Evolutionary conservation across 805 yeast genomes (phyloP).

Genomic region (Saccharomycodes ludwigii): DNA sequence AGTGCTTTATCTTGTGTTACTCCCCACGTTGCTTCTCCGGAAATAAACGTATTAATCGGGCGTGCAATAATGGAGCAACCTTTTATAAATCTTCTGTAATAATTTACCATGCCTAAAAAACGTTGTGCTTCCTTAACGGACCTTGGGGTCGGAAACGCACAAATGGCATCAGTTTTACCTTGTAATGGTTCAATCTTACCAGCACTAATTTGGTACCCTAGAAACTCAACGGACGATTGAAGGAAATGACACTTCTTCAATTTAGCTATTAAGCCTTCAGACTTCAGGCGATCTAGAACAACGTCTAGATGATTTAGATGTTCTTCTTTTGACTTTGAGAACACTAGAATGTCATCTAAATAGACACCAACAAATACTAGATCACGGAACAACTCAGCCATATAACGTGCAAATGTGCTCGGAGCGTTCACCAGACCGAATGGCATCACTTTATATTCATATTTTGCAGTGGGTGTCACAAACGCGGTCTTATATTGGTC

Average conservation of each 20-base stretch:
- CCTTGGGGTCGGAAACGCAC: constrained; percentile 5
- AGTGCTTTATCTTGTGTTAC: too few species aligned
- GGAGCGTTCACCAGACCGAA: constrained; percentile 12
- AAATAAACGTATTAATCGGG: constrained; percentile 7
- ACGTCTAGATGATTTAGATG: constrained; percentile 12
- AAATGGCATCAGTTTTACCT: constrained; percentile 10
- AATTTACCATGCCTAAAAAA: constrained; percentile 10
- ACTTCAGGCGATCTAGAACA: too few species aligned
- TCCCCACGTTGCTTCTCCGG: constrained; percentile 2
- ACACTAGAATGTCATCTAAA: constrained; percentile 11
- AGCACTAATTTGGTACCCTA: constrained; percentile 6
- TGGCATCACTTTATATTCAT: constrained; percentile 11
- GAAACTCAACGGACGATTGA: constrained; percentile 6
- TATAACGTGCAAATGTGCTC: constrained; percentile 11
- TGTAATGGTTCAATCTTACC: constrained; percentile 8
- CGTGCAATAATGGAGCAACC: constrained; percentile 6
- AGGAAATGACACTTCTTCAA: constrained; percentile 9
- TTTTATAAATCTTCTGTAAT: constrained; percentile 10
- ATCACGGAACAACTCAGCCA: constrained; percentile 12
- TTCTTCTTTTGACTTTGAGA: constrained; percentile 4
- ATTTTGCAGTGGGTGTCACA: constrained; percentile 9
- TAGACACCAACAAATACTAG: constrained; percentile 8
- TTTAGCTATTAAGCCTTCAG: constrained; percentile 8
- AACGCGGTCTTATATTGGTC: constrained; percentile 8
- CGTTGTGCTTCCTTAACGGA: constrained; percentile 10